Percentiles rank a stretch among this genome's conserved stretches.
Conservation (phyloP, 768 basidiomycete genomes). For the Trametes cingulata region DNA sequence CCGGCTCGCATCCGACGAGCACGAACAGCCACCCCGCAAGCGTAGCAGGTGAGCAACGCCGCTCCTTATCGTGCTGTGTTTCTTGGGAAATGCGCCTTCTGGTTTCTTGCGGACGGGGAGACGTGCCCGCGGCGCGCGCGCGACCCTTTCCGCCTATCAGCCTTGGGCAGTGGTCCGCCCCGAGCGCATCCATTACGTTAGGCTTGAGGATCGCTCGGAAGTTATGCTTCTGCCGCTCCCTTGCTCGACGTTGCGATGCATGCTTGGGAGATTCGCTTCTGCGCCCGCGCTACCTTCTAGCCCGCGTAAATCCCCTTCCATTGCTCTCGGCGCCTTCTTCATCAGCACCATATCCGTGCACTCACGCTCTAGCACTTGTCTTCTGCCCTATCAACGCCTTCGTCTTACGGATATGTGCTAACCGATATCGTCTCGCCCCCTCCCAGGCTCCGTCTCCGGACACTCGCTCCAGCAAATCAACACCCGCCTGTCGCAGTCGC, state of each 20-base stretch:
- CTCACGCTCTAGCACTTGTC: not conserved
- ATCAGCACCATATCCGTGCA: not conserved
- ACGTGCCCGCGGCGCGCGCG: not conserved
- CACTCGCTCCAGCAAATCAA: constrained; percentile 36
- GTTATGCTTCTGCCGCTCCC: not conserved
- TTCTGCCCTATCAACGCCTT: not conserved
- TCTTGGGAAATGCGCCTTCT: not conserved
- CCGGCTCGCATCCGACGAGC: constrained; percentile 31
- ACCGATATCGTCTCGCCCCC: not conserved
- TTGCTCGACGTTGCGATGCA: not conserved
- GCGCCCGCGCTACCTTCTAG: not conserved
- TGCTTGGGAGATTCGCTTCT: not conserved
- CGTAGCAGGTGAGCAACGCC: constrained; percentile 17
- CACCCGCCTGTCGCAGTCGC: constrained; percentile 21
- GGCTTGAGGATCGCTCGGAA: not conserved
- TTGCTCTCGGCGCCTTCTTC: not conserved
- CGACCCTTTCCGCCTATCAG: not conserved
- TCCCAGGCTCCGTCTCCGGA: constrained; percentile 38
- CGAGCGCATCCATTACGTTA: not conserved
- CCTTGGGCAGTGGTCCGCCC: not conserved
- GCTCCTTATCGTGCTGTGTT: not conserved
- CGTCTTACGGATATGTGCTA: not conserved
- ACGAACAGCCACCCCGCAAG: constrained; percentile 26
- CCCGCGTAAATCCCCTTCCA: constrained; percentile 16
- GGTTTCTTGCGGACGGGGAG: not conserved